Percentiles rank a stretch among this genome's conserved stretches.
Conservation (phyloP, 768 basidiomycete genomes). For the Rhodotorula graminis region DNA sequence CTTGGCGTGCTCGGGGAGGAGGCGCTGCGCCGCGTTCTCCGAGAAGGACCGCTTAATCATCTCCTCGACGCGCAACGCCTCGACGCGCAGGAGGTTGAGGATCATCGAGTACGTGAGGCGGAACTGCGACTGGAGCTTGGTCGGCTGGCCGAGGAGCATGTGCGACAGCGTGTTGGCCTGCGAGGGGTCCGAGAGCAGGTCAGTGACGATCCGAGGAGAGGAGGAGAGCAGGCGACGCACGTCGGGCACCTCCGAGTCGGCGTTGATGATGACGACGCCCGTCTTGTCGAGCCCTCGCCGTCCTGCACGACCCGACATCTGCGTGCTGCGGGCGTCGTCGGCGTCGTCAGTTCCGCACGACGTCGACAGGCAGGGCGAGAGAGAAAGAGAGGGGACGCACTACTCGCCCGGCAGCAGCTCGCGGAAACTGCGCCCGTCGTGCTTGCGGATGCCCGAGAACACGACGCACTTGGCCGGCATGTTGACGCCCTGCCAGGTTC, state of each 20-base stretch:
- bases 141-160: conserved; percentile 93
- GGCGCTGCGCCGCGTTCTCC: conserved; percentile 87
- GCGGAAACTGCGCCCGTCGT: conserved; percentile 87
- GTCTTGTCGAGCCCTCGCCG: conserved; percentile 90
- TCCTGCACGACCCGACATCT: conserved; percentile 98
- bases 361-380: no score
- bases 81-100: conserved; percentile 87
- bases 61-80: conserved; percentile 91
- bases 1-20: conserved; percentile 89
- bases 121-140: conserved; percentile 91
- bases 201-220: background rate
- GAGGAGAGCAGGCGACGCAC: conserved; percentile 50
- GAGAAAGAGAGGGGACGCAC: background rate
- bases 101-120: conserved; percentile 99
- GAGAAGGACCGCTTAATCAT: conserved; percentile 99
- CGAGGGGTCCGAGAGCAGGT: no score
- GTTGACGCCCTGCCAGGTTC: conserved; percentile 88
- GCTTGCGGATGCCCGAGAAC: conserved; percentile 89
- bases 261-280: conserved; percentile 88
- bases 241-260: conserved; percentile 78
- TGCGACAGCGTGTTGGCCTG: conserved; percentile 69
- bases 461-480: conserved; percentile 98
- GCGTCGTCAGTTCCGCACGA: conserved; percentile 22
- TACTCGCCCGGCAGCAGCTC: conserved; percentile 69
- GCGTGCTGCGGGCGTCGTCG: conserved; percentile 69